Percentiles rank a stretch among this genome's conserved stretches.
phyloP scores from a whole-genome alignment of 2,329 filamentous ascomycete genomes.

The Colletotrichum paranaense region DNA sequence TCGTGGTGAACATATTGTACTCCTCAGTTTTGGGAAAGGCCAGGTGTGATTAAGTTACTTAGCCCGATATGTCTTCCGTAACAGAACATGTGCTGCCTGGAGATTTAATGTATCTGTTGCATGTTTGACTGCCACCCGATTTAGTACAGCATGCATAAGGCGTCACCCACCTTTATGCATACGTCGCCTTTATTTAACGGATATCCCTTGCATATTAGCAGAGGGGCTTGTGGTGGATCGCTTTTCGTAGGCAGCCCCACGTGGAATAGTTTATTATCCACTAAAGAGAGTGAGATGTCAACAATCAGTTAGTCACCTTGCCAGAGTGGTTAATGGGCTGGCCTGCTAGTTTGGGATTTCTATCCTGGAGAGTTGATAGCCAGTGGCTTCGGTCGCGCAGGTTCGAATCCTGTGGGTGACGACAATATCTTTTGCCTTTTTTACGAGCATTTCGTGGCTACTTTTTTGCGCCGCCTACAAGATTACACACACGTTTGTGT shows the following conservation, averaged over 20 bases:
- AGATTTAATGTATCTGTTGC: neutral
- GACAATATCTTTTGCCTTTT: neutral
- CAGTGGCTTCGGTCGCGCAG: slow-evolving; percentile 36
- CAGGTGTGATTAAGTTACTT: too few species aligned
- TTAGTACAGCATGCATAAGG: neutral
- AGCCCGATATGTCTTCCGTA: neutral
- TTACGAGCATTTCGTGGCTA: too few species aligned
- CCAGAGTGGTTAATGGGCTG: slow-evolving; percentile 37
- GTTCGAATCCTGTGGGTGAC: slow-evolving; percentile 36
- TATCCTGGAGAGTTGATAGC: slow-evolving; percentile 17
- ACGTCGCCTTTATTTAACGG: neutral
- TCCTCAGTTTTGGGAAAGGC: too few species aligned
- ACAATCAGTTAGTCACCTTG: slow-evolving; percentile 18
- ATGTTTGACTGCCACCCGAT: neutral
- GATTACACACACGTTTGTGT: too few species aligned
- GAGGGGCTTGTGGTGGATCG: neutral
- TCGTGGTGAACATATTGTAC: too few species aligned
- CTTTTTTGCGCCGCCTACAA: too few species aligned
- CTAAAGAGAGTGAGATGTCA: rapidly evolving
- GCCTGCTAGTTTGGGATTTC: slow-evolving; percentile 21
- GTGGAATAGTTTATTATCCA: rapidly evolving
- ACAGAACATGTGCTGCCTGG: neutral
- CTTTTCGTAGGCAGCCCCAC: too few species aligned
- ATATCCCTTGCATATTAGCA: neutral
- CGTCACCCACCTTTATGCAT: neutral